Evolutionary conservation across 495 filamentous ascomycete genomes (phyloP).

Genomic region (Cercophora scortea): DNA sequence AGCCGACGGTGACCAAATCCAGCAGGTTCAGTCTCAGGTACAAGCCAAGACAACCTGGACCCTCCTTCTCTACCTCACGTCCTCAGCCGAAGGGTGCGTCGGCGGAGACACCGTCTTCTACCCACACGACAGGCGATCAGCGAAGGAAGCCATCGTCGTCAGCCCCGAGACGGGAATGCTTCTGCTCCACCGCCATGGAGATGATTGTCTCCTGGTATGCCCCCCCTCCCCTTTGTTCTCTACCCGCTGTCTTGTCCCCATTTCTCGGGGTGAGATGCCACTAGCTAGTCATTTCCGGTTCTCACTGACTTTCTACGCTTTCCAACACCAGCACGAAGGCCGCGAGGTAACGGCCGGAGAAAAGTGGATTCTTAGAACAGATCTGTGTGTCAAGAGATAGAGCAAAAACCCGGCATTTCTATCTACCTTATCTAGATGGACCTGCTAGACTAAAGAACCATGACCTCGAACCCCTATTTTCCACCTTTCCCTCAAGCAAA

Average conservation of each 20-base stretch:
- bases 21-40: slow-evolving; percentile 6
- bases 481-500: no score
- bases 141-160: slow-evolving; percentile 56
- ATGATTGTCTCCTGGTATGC: slow-evolving; percentile 68
- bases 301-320: background rate
- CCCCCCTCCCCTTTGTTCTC: background rate
- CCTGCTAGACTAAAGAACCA: background rate
- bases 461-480: no score
- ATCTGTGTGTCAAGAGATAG: slow-evolving; percentile 60
- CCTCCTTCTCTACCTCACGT: slow-evolving; percentile 78
- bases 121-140: slow-evolving; percentile 53
- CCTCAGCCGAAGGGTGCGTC: slow-evolving; percentile 38
- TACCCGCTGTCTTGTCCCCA: background rate
- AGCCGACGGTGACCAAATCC: slow-evolving; percentile 1
- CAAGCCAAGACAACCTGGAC: slow-evolving; percentile 88
- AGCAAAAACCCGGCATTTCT: background rate
- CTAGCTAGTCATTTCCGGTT: background rate
- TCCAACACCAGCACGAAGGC: slow-evolving; percentile 60
- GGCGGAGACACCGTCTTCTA: slow-evolving; percentile 94
- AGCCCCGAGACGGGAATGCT: slow-evolving; percentile 73
- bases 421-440: background rate
- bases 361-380: slow-evolving; percentile 89
- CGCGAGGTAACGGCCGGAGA: slow-evolving; percentile 70
- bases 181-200: slow-evolving; percentile 81
- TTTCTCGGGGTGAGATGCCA: background rate